Percentiles rank a stretch among this genome's conserved stretches.
Conservation (phyloP, 371 early-diverging fungal genomes). For the Circinella umbellata region DNA sequence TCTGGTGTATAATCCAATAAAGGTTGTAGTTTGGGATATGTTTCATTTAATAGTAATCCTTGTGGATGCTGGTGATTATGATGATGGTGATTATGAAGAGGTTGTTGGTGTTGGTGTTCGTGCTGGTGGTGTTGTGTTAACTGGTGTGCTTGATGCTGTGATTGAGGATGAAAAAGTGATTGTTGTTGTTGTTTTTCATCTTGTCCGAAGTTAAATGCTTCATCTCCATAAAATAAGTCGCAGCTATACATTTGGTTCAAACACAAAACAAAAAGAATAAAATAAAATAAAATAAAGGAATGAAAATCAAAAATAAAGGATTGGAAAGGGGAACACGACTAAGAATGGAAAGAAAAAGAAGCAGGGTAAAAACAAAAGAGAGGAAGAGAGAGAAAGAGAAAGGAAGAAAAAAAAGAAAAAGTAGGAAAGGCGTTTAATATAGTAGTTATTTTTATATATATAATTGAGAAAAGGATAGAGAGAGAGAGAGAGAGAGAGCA, state of each 20-base stretch:
- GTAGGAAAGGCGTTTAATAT: not conserved
- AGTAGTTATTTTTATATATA: not conserved
- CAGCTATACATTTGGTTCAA: conserved; percentile 4
- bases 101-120: not conserved
- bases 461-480: not conserved
- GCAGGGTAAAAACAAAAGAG: not conserved
- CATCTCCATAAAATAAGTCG: not conserved
- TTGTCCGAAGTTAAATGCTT: conserved; percentile 1
- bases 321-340: not conserved
- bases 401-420: not conserved
- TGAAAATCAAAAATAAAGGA: not conserved
- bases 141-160: not conserved
- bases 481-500: not conserved
- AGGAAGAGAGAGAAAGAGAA: not conserved
- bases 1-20: conserved; percentile 23
- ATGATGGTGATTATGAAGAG: not conserved
- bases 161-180: not conserved
- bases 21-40: conserved; percentile 5
- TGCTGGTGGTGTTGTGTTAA: not conserved
- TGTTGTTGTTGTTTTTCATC: conserved; percentile 9
- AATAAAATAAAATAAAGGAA: not conserved
- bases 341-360: not conserved
- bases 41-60: not conserved
- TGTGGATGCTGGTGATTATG: conserved; percentile 2
- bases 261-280: not conserved